A percentile compares a stretch with the other conserved stretches of the same genome.
Evolutionary conservation across 306 rosid genomes (phyloP).

Genomic region (Sicyos baderoa): DNA sequence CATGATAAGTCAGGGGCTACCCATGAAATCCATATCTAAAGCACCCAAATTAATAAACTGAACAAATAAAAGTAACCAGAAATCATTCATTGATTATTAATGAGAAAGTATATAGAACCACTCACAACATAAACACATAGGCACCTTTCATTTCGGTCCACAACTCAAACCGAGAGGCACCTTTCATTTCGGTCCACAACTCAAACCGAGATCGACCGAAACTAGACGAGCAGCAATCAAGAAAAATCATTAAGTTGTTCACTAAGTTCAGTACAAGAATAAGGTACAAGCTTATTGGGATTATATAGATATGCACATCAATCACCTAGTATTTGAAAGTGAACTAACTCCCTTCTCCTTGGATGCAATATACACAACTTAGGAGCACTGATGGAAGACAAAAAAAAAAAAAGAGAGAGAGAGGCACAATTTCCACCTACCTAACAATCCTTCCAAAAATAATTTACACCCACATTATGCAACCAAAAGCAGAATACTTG

Average conservation of each 20-base stretch:
- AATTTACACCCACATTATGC: conserved; percentile 13
- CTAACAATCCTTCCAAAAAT: not conserved
- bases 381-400: not conserved
- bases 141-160: too few relatives aligned
- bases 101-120: too few relatives aligned
- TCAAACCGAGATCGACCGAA: too few relatives aligned
- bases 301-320: conserved; percentile 13
- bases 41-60: not conserved
- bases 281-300: conserved; percentile 14
- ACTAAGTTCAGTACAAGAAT: not conserved
- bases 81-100: too few relatives aligned
- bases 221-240: too few relatives aligned
- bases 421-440: not conserved
- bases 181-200: too few relatives aligned
- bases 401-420: not conserved
- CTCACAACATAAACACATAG: too few relatives aligned
- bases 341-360: not conserved
- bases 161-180: too few relatives aligned
- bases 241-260: not conserved
- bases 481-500: conserved; percentile 1
- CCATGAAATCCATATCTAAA: not conserved
- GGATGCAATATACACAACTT: conserved; percentile 12
- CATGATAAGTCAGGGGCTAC: too few relatives aligned
- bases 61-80: not conserved
- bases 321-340: conserved; percentile 3